Evolutionary conservation across 208 protist species (phyloP).

Genomic region (Leishmania arabica): DNA sequence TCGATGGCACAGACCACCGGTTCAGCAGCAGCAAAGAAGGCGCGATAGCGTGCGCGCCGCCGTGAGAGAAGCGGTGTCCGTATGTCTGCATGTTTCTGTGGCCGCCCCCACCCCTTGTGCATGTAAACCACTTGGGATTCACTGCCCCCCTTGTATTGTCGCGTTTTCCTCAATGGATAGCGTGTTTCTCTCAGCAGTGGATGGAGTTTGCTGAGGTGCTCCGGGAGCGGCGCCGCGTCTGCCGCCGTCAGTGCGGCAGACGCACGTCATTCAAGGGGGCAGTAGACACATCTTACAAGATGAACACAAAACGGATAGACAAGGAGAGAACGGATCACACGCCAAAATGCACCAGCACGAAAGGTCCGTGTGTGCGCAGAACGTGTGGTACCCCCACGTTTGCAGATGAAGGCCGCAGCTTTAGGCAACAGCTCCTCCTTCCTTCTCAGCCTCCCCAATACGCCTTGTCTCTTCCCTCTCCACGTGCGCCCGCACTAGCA

Average conservation of each 20-base stretch:
- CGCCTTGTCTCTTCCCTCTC: not conserved
- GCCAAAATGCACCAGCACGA: not conserved
- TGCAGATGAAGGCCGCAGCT: not conserved
- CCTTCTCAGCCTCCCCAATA: not conserved
- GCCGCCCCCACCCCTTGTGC: not conserved
- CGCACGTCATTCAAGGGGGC: not conserved
- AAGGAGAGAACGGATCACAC: not conserved
- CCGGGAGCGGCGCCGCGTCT: not conserved
- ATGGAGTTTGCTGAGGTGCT: not conserved
- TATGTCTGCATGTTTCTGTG: not conserved
- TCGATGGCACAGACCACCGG: slow-evolving; percentile 22
- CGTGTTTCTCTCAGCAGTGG: not conserved
- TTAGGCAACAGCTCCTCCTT: not conserved
- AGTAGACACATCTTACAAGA: not conserved
- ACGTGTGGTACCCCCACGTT: not conserved
- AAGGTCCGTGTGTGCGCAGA: not conserved
- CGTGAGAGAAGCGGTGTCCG: not conserved
- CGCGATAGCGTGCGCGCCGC: not conserved
- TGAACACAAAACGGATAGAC: not conserved
- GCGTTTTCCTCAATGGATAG: not conserved
- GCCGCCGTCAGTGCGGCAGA: not conserved
- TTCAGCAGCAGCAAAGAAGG: slow-evolving; percentile 9
- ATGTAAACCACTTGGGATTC: not conserved
- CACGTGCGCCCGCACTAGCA: not conserved
- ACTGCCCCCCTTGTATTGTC: not conserved